Base-by-base conservation (phyloP, 2,329 filamentous ascomycete genomes). In the Bimuria novae-zelandiae region DNA sequence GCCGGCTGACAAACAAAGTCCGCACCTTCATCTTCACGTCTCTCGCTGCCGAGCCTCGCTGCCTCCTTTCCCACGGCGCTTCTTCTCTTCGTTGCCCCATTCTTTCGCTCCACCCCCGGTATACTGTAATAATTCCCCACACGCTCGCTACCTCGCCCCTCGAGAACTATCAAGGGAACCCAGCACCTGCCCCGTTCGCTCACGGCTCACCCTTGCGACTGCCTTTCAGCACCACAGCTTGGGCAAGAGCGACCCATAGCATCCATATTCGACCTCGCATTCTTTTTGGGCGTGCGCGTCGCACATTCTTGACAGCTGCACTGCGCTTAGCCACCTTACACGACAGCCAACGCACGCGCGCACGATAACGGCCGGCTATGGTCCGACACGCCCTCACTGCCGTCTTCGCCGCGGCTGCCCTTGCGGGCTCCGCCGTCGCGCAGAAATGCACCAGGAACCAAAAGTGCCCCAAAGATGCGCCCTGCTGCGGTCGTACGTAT, bases 391-490 rank as follows among this genome's bases (percentile, higher is more conserved):
- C 61, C 16, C 40, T 71, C 49, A 60, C 68, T 4, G 62, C 70
- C 36, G 65, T 60, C 35, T 48, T 73, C 41, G 67, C 64, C 22
- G 67, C 65, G 2, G 60, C 69, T 12, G 62, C 64, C 33, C 49
- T 71, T 19, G 58, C 57, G 6, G 56, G 61, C 59, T 52, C 64
- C 36, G 69, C 68, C 36, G 46, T 63, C 30, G 71, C 55, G 61
- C 74, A 60, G 63, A 73, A 64, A 78, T 79, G 69, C 73, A 73
- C 67, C 57, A 71, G 59, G 69, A 76, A 71, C 72, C 84, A 43
- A 72, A 86, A 65, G 59, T 96, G 92, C 71, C 90, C 91, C 7
- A 72, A 87, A 66, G 81, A 84, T 0, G 54, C 75, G 29, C 75
- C 75, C 10, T 77, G 75, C 63, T 75, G 73, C 61, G 74, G 71